These are phyloP conservation scores for Dacryopinax spathularia DNA, from an alignment of 768 basidiomycete genomes.

Conservation along the genomic window DNA sequence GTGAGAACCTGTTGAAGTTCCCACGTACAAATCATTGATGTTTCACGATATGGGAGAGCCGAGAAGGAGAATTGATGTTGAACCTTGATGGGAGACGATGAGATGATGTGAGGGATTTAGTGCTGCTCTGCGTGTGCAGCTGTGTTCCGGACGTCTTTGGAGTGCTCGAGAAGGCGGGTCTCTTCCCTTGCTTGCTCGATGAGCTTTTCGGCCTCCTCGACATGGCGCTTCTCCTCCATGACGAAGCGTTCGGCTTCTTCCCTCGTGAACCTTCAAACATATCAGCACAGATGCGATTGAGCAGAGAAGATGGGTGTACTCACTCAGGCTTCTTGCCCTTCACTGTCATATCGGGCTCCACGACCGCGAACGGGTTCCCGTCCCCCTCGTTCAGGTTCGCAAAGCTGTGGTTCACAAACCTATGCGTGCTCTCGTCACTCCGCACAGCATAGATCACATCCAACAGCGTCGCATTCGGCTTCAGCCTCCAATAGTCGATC, in stretches of 20 bases:
- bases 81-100: not conserved
- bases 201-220: conserved; percentile 17
- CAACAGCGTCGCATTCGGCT: conserved; percentile 54
- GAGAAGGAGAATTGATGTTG: too few relatives aligned
- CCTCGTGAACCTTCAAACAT: conserved; percentile 21
- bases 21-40: too few relatives aligned
- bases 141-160: not conserved
- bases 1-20: too few relatives aligned
- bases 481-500: conserved; percentile 87
- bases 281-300: not conserved
- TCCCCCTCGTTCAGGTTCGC: conserved; percentile 75
- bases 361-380: conserved; percentile 78
- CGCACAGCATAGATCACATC: conserved; percentile 87
- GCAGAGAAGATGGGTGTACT: conserved; percentile 20
- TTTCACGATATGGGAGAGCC: too few relatives aligned
- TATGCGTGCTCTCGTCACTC: conserved; percentile 68
- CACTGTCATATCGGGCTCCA: conserved; percentile 73
- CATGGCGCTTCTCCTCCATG: conserved; percentile 19
- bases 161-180: not conserved
- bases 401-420: conserved; percentile 88
- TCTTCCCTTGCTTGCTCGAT: not conserved
- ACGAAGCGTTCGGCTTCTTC: conserved; percentile 25
- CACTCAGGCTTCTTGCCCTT: conserved; percentile 67
- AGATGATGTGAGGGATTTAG: not conserved
- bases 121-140: not conserved